Evolutionary conservation across 805 yeast species (phyloP).

Genomic region (Wickerhamomyces ciferrii): DNA sequence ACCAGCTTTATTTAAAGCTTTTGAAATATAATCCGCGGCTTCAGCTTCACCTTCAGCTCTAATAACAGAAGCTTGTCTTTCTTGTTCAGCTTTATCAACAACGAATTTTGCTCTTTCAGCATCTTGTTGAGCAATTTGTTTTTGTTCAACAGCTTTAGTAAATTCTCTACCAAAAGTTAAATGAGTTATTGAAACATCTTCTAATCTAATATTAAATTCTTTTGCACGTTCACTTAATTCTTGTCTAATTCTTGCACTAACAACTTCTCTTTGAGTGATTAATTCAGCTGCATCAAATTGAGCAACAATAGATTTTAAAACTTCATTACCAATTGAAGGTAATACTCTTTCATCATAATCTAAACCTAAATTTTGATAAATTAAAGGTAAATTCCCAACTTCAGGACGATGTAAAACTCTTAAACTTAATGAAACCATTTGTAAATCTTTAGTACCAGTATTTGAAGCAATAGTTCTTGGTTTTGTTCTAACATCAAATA

Average conservation of each 20-base stretch:
- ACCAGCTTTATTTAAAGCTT: slow-evolving; percentile 90
- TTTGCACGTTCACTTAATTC: slow-evolving; percentile 79
- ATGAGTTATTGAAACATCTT: slow-evolving; percentile 96
- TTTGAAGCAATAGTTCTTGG: slow-evolving; percentile 92
- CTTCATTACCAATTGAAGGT: slow-evolving; percentile 91
- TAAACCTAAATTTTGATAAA: slow-evolving; percentile 85
- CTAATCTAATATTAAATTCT: slow-evolving; percentile 87
- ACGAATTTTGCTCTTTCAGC: slow-evolving; percentile 94
- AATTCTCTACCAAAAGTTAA: slow-evolving; percentile 96
- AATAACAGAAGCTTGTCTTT: slow-evolving; percentile 88
- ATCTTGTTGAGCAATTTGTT: slow-evolving; percentile 98
- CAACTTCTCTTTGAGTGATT: slow-evolving; percentile 95
- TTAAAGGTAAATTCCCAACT: slow-evolving; percentile 71
- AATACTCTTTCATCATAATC: slow-evolving; percentile 94
- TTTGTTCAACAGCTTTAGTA: slow-evolving; percentile 97
- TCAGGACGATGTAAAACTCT: slow-evolving; percentile 95
- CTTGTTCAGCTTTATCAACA: slow-evolving; percentile 97
- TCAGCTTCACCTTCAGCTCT: slow-evolving; percentile 99
- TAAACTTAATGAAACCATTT: slow-evolving; percentile 88
- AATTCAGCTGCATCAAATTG: slow-evolving; percentile 95
- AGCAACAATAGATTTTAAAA: slow-evolving; percentile 83
- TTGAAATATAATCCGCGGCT: slow-evolving; percentile 92
- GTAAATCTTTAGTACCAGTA: slow-evolving; percentile 96
- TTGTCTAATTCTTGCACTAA: slow-evolving; percentile 80
- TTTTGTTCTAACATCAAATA: slow-evolving; percentile 91